Conservation (phyloP, 2,329 filamentous ascomycete species). For the Colletotrichum limetticola region DNA sequence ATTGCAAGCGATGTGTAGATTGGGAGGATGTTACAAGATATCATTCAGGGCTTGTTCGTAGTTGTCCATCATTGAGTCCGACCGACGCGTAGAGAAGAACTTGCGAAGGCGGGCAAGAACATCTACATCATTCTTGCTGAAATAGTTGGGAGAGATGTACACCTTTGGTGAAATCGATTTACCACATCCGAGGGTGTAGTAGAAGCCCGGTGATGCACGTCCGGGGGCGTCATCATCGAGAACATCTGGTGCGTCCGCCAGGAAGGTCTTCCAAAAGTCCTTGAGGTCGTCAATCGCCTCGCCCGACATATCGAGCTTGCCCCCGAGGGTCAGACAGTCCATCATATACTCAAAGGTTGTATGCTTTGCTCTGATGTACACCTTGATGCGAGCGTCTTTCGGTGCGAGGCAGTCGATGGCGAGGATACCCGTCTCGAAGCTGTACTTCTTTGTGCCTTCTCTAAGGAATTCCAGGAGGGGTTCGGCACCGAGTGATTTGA, state of each 20-base stretch:
- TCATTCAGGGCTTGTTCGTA: constrained; percentile 28
- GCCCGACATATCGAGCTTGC: constrained; percentile 29
- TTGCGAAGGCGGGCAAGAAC: constrained; percentile 24
- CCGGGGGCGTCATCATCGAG: constrained; percentile 25
- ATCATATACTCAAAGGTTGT: constrained; percentile 30
- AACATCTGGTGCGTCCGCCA: constrained; percentile 13
- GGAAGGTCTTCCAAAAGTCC: constrained; percentile 24
- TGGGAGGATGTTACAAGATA: constrained; percentile 21
- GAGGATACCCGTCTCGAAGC: constrained; percentile 30
- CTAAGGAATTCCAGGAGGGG: constrained; percentile 21
- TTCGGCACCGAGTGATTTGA: constrained; percentile 11
- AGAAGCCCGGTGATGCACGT: constrained; percentile 27
- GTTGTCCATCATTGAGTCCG: constrained; percentile 32
- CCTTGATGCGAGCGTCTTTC: constrained; percentile 24
- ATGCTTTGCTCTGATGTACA: constrained; percentile 26
- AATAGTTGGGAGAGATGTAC: constrained; percentile 28
- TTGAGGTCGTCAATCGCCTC: constrained; percentile 27
- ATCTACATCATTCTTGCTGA: constrained; percentile 21
- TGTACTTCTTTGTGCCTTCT: constrained; percentile 23
- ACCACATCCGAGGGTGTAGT: constrained; percentile 28
- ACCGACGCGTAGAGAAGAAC: constrained; percentile 27
- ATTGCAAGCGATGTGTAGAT: not conserved
- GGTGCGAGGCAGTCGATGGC: constrained; percentile 29
- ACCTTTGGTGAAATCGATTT: constrained; percentile 30
- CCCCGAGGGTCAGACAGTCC: constrained; percentile 30